phyloP scores from a whole-genome alignment of 1,284 basidiomycete species.

The Rhodotorula sp. region DNA sequence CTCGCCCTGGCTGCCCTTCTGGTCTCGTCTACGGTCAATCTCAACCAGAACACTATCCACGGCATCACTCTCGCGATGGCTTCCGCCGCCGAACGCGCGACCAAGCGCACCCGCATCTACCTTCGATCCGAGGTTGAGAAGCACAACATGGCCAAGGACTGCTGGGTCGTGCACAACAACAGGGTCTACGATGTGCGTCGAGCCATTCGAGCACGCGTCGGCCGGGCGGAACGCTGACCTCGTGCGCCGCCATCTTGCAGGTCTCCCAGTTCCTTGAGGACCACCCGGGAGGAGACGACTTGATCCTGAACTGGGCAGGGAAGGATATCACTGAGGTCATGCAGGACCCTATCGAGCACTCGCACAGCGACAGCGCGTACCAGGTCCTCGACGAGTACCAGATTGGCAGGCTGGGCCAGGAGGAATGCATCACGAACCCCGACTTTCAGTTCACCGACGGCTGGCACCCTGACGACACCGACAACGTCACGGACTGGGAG shows the following conservation, averaged over 20 bases:
- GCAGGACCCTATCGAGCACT: slow-evolving; percentile 79
- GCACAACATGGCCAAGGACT: slow-evolving; percentile 60
- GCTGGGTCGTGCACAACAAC: slow-evolving; percentile 69
- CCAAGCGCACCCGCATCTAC: slow-evolving; percentile 54
- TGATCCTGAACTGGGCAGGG: slow-evolving; percentile 65
- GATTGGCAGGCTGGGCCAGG: slow-evolving; percentile 73
- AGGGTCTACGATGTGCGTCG: slow-evolving; percentile 71
- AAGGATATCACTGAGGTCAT: slow-evolving; percentile 78
- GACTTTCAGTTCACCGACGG: slow-evolving; percentile 59
- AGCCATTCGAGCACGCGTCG: too few species aligned
- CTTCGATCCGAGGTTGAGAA: slow-evolving; percentile 65
- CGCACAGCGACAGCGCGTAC: slow-evolving; percentile 90
- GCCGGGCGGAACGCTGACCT: neutral
- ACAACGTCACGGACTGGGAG: slow-evolving; percentile 71
- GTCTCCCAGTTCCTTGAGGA: slow-evolving; percentile 65
- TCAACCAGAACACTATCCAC: neutral
- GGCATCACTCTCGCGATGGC: neutral
- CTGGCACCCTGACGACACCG: slow-evolving; percentile 84
- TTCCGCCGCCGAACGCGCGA: slow-evolving; percentile 9
- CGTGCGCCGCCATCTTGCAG: slow-evolving; percentile 7
- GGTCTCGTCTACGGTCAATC: neutral
- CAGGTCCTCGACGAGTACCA: slow-evolving; percentile 85
- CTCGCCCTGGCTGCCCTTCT: neutral
- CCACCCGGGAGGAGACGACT: slow-evolving; percentile 82
- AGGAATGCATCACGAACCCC: slow-evolving; percentile 72